Conservation (phyloP, 2,329 filamentous ascomycete genomes). For the Aspergillus novofumigatus region DNA sequence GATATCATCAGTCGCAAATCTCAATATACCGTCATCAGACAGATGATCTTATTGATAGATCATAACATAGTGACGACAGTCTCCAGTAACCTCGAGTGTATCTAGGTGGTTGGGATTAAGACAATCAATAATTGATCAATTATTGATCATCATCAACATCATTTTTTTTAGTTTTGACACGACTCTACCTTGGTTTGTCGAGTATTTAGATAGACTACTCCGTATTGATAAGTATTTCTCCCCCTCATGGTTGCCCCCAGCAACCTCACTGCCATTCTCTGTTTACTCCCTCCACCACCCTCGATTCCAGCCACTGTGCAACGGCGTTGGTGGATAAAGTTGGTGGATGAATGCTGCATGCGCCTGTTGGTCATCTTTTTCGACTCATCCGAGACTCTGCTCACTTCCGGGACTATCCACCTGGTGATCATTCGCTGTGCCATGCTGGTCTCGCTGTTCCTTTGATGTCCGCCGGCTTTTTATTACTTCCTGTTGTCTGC, state of each 20-base stretch:
- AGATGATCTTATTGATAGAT: background rate
- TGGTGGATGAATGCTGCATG: constrained; percentile 17
- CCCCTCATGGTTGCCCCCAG: constrained; percentile 8
- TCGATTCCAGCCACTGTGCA: constrained; percentile 22
- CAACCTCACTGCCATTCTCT: constrained; percentile 28
- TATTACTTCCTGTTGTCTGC: background rate
- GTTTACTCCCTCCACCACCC: constrained; percentile 29
- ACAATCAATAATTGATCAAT: background rate
- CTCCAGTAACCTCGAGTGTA: too few relatives aligned
- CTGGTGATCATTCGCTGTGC: constrained; percentile 1
- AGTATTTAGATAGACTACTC: background rate
- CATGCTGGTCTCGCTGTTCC: constrained; percentile 10
- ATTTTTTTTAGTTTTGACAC: background rate
- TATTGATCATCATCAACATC: background rate
- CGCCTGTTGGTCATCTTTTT: constrained; percentile 20
- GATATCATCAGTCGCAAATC: background rate
- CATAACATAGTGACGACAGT: background rate
- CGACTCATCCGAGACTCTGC: constrained; percentile 20
- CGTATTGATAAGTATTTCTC: background rate
- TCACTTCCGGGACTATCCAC: constrained; percentile 26
- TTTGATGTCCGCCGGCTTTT: background rate
- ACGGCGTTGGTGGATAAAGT: constrained; percentile 17
- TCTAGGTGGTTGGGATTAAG: background rate
- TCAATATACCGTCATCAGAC: constrained; percentile 5
- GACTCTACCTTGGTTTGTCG: background rate